A percentile compares a stretch with the other conserved stretches of the same genome.
phyloP scores from a whole-genome alignment of 176 grass and related monocot species.

The Melocanna baccifera region DNA sequence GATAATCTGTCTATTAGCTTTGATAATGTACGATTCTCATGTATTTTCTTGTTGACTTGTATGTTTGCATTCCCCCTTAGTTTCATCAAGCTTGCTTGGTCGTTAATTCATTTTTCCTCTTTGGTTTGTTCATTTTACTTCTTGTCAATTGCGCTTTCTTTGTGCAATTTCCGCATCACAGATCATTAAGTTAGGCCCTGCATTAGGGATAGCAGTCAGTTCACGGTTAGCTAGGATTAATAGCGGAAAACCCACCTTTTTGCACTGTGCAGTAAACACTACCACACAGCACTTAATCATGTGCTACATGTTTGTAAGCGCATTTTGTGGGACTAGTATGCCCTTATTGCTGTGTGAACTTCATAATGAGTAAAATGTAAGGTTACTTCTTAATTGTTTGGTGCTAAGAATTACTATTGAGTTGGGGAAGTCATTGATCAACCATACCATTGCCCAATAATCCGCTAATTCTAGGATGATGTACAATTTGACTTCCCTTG shows the following conservation, averaged over 20 bases:
- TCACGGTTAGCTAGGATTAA: not conserved
- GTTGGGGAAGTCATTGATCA: not conserved
- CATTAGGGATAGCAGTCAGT: not conserved
- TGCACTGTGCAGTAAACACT: not conserved
- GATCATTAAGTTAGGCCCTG: not conserved
- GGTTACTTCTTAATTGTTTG: not conserved
- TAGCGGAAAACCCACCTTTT: not conserved
- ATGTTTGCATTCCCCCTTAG: slow-evolving; percentile 3
- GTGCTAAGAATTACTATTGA: not conserved
- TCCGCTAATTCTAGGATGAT: not conserved
- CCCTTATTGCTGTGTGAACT: not conserved
- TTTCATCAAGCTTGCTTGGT: slow-evolving; percentile 12
- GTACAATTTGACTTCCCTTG: not conserved
- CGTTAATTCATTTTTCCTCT: not conserved
- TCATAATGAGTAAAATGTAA: not conserved
- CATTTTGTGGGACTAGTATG: not conserved
- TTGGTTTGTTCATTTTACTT: not conserved
- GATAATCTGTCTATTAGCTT: not conserved
- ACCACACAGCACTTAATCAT: not conserved
- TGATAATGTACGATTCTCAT: not conserved
- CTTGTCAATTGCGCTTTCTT: not conserved
- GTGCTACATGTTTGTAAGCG: not conserved
- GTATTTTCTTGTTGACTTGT: not conserved
- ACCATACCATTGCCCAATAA: not conserved
- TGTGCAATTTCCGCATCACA: not conserved